Evolutionary conservation across 805 yeast genomes (phyloP), one percentile per base, ranked within the genome.

Genomic region (Candida nanaspora): DNA sequence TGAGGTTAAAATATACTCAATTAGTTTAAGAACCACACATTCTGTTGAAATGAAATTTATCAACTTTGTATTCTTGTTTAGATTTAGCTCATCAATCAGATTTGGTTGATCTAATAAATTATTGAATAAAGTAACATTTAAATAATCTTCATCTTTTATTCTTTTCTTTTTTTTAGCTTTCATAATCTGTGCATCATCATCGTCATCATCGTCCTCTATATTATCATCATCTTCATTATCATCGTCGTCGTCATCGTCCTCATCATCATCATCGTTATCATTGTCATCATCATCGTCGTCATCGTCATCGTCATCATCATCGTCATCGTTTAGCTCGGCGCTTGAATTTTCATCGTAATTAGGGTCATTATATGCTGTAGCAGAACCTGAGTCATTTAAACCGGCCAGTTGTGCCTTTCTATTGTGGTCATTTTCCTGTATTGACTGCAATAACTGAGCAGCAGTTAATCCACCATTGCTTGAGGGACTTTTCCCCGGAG

Each of bases 81-180:
- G 44, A 33, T 56, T 62, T 14, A 63, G 52, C 43, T 63, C 68
- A 36, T 62, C 64, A 13, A 61, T 41, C 30, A 63, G 48, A 43
- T 61, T 62, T 18, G 61, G 64, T 41, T 63, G 67, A 44, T 61
- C 66, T 22, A 63, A 36, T 29, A 63, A 45, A 38, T 54, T 59
- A 43, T 63, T 62, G 42, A 62, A 55, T 2, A 63, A 40, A 4
- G 46, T 38, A 4, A 58, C 44, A 41, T 57, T 60, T 39, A 59
- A 41, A 11, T 29, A 33, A 10, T 19, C 34, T 31, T 31, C 34
- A 19, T 18, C 14, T 5, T 16, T 8, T 10, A 18, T 31, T 7
- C 16, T 30, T 43, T 37, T 19, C 30, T 40, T 13, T 32, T 35
- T 13, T 16, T 14, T 13, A 8, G 25, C 15, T 23, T 28, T n/a